A percentile compares a stretch with the other conserved stretches of the same genome.
phyloP scores from a whole-genome alignment of 495 filamentous ascomycete genomes.

The Pseudevernia furfuracea region DNA sequence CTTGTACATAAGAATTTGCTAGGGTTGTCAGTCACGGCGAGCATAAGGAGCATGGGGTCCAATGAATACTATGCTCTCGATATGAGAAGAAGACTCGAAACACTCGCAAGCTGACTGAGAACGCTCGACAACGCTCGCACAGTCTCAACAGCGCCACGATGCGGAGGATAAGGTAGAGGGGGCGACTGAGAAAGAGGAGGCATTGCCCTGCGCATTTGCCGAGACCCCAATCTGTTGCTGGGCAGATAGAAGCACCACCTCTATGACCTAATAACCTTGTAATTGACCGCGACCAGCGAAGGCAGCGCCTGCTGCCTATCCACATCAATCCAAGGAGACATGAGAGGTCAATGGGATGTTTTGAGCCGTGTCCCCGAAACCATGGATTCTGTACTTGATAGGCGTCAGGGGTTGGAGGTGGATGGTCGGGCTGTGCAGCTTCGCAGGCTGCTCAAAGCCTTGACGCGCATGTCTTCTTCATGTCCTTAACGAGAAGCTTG shows the following conservation, averaged over 20 bases:
- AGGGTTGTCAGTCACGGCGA: neutral
- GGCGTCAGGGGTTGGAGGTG: neutral
- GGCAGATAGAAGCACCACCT: too few species aligned
- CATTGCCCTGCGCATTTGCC: too few species aligned
- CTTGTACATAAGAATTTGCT: neutral
- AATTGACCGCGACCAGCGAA: too few species aligned
- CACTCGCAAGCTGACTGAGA: neutral
- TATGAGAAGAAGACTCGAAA: slow-evolving; percentile 3
- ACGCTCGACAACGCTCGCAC: neutral
- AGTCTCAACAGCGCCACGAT: too few species aligned
- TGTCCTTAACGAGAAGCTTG: neutral
- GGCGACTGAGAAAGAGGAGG: too few species aligned
- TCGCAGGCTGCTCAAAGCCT: neutral
- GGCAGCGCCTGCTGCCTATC: too few species aligned
- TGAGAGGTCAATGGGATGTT: neutral
- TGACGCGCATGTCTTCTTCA: neutral
- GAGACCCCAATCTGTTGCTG: too few species aligned
- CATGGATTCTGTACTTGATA: neutral
- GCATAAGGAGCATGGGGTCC: neutral
- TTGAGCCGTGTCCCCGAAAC: neutral
- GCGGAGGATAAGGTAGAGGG: too few species aligned
- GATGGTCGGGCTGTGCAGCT: neutral
- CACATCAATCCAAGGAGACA: neutral
- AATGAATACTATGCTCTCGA: neutral
- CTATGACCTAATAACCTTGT: too few species aligned